Evolutionary conservation across 257 asterid genomes (phyloP).

Genomic region (Datura wrightii): DNA sequence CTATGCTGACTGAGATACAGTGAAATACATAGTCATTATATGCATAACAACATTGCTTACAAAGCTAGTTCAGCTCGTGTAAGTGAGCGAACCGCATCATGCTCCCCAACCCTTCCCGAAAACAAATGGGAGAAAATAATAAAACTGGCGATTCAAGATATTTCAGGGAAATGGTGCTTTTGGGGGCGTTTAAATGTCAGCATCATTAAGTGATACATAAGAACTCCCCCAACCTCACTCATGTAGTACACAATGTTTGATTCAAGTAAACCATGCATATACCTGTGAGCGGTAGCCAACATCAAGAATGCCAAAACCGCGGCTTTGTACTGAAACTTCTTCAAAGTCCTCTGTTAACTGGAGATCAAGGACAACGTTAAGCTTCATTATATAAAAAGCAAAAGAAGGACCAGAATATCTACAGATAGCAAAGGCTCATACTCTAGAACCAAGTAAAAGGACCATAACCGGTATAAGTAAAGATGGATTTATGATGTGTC

Average conservation of each 20-base stretch:
- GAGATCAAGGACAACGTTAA: slow-evolving; percentile 28
- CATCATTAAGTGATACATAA: background rate
- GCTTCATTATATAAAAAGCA: background rate
- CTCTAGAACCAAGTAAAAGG: slow-evolving; percentile 20
- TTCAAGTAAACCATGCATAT: background rate
- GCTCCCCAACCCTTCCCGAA: background rate
- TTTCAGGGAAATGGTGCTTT: background rate
- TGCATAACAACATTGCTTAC: background rate
- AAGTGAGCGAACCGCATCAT: background rate
- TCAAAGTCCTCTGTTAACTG: slow-evolving; percentile 83
- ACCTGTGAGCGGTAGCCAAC: slow-evolving; percentile 88
- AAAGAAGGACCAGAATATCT: slow-evolving; percentile 19
- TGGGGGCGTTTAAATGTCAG: background rate
- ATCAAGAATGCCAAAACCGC: slow-evolving; percentile 93
- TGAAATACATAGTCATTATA: background rate
- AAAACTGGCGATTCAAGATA: slow-evolving; percentile 11
- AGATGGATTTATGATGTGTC: background rate
- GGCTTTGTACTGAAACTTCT: slow-evolving; percentile 78
- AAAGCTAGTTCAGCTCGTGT: background rate
- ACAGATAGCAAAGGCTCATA: slow-evolving; percentile 13
- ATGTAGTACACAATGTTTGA: background rate
- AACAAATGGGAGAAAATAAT: background rate
- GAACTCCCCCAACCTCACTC: slow-evolving; percentile 5
- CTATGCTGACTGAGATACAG: slow-evolving; percentile 10
- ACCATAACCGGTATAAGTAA: background rate